Conservation (phyloP, 139 green algal genomes). For the Picochlorum sp. region DNA sequence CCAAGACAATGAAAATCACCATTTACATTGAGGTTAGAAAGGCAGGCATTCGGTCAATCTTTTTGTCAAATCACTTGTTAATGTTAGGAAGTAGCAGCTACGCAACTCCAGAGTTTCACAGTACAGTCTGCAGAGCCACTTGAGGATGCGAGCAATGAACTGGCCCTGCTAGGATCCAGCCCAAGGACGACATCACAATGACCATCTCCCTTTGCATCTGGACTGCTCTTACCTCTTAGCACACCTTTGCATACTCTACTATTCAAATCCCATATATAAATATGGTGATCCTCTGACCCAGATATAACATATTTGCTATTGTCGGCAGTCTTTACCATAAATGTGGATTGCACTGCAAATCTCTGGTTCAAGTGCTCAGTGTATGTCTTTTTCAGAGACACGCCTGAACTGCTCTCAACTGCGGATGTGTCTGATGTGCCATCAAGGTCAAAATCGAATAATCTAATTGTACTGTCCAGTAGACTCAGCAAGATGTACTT, state of each 20-base stretch:
- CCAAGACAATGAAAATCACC: no score
- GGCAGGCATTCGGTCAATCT: neutral
- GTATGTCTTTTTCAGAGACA: constrained; percentile 29
- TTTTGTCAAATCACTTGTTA: neutral
- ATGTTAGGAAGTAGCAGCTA: neutral
- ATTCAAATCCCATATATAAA: constrained; percentile 76
- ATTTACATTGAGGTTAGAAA: neutral
- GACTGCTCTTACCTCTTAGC: constrained; percentile 16
- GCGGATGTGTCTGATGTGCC: no score
- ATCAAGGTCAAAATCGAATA: constrained; percentile 56
- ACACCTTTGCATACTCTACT: constrained; percentile 6
- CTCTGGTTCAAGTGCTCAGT: constrained; percentile 35
- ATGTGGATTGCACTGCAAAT: constrained; percentile 12
- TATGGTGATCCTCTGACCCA: constrained; percentile 69
- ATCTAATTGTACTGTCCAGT: constrained; percentile 38
- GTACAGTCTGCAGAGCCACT: constrained; percentile 41
- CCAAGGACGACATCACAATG: constrained; percentile 31
- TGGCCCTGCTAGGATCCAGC: neutral
- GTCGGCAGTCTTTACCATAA: constrained; percentile 14
- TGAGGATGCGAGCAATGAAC: constrained; percentile 25
- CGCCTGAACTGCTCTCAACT: no score
- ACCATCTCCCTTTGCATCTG: constrained; percentile 26
- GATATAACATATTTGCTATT: constrained; percentile 49
- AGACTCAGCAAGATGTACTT: constrained; percentile 51
- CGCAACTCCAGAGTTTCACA: constrained; percentile 46